Evolutionary conservation across 2,329 filamentous ascomycete genomes (phyloP), one percentile per base, ranked within the genome.

Genomic region (Akanthomyces lecanii): DNA sequence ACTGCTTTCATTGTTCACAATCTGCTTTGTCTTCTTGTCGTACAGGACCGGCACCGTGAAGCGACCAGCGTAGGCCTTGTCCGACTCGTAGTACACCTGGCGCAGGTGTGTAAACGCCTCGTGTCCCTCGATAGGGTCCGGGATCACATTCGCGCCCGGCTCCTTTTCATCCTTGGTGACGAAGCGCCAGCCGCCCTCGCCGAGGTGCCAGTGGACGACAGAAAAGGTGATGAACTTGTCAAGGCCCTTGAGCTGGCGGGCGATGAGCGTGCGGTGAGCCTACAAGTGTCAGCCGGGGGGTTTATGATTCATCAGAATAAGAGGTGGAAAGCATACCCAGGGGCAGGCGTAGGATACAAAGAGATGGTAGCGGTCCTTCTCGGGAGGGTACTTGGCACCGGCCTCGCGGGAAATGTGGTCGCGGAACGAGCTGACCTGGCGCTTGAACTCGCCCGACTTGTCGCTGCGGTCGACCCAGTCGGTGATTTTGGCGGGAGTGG

Each of bases 261-360:
- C 89, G 68, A 98, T 97, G 67, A 98, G 81, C 0, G 92, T 89
- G 50, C 95, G 88, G 72, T 92, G 91, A 5, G 94, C 93, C 77
- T 79, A 25, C 14, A 12, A 25, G 14, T 42, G 48, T 57, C n/a
- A 52, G 42, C 6, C 21, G 58, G 28, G 11, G 11, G 5, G 47
- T 14, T 1, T 4, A 14, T 1, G 12, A 14, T 5, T 16, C 16
- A 53, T 30, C 28, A 16, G 21, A 18, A 3, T 2, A 6, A 40
- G 44, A 40, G 30, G 30, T 30, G 25, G 21, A 42, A 47, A 18
- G 70, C 77, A 60, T 69, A 81, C 88, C 93, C 93, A 97, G 4
- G 93, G 93, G 76, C 93, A 97, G 7, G 93, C 93, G 76, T 96
- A 97, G 71, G 89, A 94, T 68, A 97, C 89, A 73, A 94, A 99